phyloP scores from a whole-genome alignment of 2,329 filamentous ascomycete species.

The Cladosporium halotolerans region DNA sequence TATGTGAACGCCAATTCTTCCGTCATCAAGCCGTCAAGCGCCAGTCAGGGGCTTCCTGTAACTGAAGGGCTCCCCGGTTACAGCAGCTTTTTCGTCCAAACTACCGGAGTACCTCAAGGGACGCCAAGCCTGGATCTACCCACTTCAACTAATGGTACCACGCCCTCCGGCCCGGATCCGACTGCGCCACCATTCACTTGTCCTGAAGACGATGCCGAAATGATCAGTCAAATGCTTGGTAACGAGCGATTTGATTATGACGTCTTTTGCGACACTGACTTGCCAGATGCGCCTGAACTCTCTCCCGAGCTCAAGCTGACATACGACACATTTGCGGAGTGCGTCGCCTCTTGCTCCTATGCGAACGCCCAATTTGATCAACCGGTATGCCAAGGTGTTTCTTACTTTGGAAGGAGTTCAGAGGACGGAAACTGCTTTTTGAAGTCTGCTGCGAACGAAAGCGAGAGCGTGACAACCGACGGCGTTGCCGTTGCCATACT shows the following conservation, averaged over 20 bases:
- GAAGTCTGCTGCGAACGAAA: constrained; percentile 20
- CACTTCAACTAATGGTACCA: constrained; percentile 9
- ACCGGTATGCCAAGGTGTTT: constrained; percentile 28
- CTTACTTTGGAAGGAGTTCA: constrained; percentile 23
- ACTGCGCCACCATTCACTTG: constrained; percentile 27
- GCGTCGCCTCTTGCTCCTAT: constrained; percentile 29
- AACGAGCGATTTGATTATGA: constrained; percentile 28
- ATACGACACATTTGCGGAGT: constrained; percentile 27
- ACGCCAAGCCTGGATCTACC: constrained; percentile 4
- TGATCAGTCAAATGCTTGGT: constrained; percentile 28
- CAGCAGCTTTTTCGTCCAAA: constrained; percentile 5
- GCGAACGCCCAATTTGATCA: constrained; percentile 24
- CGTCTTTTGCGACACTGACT: constrained; percentile 28
- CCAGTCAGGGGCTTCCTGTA: too few species aligned
- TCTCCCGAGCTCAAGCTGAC: constrained; percentile 20
- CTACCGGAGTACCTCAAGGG: constrained; percentile 5
- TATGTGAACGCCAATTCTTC: too few species aligned
- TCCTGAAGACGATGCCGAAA: constrained; percentile 27
- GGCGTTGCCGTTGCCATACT: constrained; percentile 27
- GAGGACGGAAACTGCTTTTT: constrained; percentile 29
- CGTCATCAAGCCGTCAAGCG: too few species aligned
- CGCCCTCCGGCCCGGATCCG: constrained; percentile 8
- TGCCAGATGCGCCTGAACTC: constrained; percentile 20
- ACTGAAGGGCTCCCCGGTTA: too few species aligned
- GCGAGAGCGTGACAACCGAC: constrained; percentile 19